Conservation (phyloP, 208 protist species). For the Phytomonas sp. region DNA sequence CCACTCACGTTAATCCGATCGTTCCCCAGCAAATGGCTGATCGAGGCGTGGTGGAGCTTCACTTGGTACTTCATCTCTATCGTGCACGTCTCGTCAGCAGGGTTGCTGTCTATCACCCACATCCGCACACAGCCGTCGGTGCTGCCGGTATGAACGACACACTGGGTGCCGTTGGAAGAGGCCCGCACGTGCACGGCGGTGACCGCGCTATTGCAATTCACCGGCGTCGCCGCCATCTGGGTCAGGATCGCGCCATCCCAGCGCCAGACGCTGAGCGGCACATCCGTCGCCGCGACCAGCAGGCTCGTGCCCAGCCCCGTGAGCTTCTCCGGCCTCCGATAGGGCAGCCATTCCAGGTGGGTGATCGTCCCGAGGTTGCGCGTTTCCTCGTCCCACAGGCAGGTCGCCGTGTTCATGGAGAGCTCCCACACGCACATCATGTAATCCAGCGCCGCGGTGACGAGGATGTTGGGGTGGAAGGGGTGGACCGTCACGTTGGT, state of each 20-base stretch:
- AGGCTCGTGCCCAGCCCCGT: background rate
- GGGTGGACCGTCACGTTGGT: conserved; percentile 40
- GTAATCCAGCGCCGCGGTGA: conserved; percentile 18
- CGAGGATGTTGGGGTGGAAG: conserved; percentile 20
- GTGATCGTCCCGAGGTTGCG: background rate
- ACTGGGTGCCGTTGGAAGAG: background rate
- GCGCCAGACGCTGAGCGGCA: background rate
- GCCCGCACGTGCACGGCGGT: background rate
- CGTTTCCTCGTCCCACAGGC: background rate
- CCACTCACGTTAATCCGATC: conserved; percentile 46
- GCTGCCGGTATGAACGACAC: conserved; percentile 33
- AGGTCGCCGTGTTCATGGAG: background rate
- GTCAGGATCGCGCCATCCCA: background rate
- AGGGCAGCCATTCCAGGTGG: conserved; percentile 1
- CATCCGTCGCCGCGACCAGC: conserved; percentile 1
- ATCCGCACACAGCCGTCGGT: conserved; percentile 51
- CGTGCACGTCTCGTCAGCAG: background rate
- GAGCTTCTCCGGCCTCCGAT: conserved; percentile 11
- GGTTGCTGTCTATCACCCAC: conserved; percentile 20
- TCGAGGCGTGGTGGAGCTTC: conserved; percentile 45
- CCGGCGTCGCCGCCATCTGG: background rate
- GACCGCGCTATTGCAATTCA: background rate
- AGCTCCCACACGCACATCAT: conserved; percentile 6
- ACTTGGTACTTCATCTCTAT: conserved; percentile 18
- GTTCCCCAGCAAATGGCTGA: conserved; percentile 48